phyloP scores from a whole-genome alignment of 495 filamentous ascomycete genomes.

The Talaromyces borbonicus region DNA sequence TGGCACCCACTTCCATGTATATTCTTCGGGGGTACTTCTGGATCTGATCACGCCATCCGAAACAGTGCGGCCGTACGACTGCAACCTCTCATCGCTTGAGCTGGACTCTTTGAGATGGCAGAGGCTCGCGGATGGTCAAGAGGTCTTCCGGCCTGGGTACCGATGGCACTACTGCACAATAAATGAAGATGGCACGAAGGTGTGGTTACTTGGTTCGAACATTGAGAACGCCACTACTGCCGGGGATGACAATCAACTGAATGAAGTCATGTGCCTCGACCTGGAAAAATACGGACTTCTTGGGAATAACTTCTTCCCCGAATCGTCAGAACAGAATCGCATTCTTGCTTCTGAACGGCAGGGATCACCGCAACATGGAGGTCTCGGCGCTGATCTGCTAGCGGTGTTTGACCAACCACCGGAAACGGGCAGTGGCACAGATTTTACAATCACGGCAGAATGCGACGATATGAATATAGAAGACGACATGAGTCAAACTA shows the following conservation, averaged over 20 bases:
- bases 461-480: conserved; percentile 54
- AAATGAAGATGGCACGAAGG: conserved; percentile 86
- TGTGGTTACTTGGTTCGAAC: conserved; percentile 89
- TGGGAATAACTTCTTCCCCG: conserved; percentile 60
- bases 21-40: conserved; percentile 82
- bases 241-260: conserved; percentile 75
- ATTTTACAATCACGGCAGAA: conserved; percentile 78
- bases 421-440: conserved; percentile 68
- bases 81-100: conserved; percentile 80
- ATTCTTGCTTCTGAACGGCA: conserved; percentile 41
- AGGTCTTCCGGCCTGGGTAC: conserved; percentile 79
- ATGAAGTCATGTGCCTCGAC: conserved; percentile 87
- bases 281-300: conserved; percentile 76
- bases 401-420: conserved; percentile 75
- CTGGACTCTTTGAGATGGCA: conserved; percentile 83
- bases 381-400: conserved; percentile 72
- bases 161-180: conserved; percentile 97
- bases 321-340: conserved; percentile 47
- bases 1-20: conserved; percentile 89
- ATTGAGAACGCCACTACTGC: conserved; percentile 52
- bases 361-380: conserved; percentile 36
- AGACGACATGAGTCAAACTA: conserved; percentile 27
- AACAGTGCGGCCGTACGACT: conserved; percentile 73
- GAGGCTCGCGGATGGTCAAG: conserved; percentile 82
- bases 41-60: conserved; percentile 90